Percentiles rank a stretch among this genome's conserved stretches.
Evolutionary conservation across 441 rosid genomes (phyloP).

Genomic region (Codiaeum variegatum): DNA sequence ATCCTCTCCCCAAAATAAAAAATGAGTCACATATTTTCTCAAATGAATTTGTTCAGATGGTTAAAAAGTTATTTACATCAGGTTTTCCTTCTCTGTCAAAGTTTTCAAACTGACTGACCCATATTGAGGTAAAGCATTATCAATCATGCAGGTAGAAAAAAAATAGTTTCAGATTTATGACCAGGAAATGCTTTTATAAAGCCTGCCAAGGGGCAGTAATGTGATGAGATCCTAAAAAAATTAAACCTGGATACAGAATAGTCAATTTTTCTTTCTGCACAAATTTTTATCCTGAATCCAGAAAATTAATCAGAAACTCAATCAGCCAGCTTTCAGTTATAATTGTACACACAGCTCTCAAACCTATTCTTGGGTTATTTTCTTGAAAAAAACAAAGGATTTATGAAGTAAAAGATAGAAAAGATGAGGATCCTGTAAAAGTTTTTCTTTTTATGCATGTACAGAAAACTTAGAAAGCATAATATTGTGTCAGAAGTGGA

Average conservation of each 20-base stretch:
- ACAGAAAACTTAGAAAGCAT: conserved; percentile 12
- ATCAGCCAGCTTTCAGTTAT: conserved; percentile 6
- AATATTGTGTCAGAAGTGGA: not conserved
- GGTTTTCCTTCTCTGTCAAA: not conserved
- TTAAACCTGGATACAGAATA: not conserved
- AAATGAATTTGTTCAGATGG: not conserved
- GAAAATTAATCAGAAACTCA: not conserved
- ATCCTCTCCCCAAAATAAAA: not conserved
- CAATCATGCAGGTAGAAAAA: not conserved
- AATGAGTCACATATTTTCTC: not conserved
- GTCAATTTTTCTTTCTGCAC: not conserved
- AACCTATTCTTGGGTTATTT: not conserved
- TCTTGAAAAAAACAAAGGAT: not conserved
- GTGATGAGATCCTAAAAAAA: not conserved
- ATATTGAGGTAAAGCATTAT: not conserved
- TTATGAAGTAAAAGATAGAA: not conserved
- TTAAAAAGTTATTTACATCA: not conserved
- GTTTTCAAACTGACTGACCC: not conserved
- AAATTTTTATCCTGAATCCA: not conserved
- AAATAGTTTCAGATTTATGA: not conserved
- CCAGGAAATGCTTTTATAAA: not conserved
- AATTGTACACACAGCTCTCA: not conserved
- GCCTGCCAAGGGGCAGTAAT: not conserved
- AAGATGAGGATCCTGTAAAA: not conserved
- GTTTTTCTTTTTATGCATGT: not conserved